These are phyloP conservation scores for Knoxdaviesia capensis DNA, from an alignment of 2,329 filamentous ascomycete species.

Conservation along the genomic window DNA sequence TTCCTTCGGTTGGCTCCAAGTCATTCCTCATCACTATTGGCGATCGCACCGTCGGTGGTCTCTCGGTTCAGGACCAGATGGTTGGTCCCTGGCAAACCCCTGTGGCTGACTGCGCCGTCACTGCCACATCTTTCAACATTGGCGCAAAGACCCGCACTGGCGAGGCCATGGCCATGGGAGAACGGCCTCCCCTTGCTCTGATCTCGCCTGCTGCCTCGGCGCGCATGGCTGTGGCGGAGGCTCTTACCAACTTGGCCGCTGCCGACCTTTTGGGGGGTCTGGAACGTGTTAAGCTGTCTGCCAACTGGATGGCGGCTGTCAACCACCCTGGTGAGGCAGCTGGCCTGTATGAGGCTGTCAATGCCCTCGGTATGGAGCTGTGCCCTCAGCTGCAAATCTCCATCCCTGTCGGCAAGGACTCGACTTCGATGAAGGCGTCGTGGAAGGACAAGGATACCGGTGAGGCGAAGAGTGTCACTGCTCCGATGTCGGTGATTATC, in stretches of 20 bases:
- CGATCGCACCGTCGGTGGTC: slow-evolving; percentile 75
- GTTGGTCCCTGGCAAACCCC: slow-evolving; percentile 93
- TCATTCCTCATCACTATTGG: slow-evolving; percentile 94
- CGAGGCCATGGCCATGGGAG: slow-evolving; percentile 96
- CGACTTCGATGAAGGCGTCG: slow-evolving; percentile 96
- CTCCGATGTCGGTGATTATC: slow-evolving; percentile 78
- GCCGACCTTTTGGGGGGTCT: slow-evolving; percentile 51
- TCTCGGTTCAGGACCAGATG: slow-evolving; percentile 83
- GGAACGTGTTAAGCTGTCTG: slow-evolving; percentile 66
- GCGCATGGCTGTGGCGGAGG: slow-evolving; percentile 90
- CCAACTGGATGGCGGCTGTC: slow-evolving; percentile 98
- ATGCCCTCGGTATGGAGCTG: slow-evolving; percentile 80
- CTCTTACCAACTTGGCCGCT: slow-evolving; percentile 80
- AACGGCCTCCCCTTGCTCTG: slow-evolving; percentile 72
- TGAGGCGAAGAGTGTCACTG: slow-evolving; percentile 66
- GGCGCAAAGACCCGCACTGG: slow-evolving; percentile 52
- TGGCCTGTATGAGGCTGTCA: slow-evolving; percentile 78
- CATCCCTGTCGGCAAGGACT: slow-evolving; percentile 95
- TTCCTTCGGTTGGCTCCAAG: slow-evolving; percentile 90
- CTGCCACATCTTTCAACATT: slow-evolving; percentile 55
- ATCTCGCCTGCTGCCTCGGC: slow-evolving; percentile 82
- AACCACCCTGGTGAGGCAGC: slow-evolving; percentile 84
- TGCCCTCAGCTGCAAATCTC: slow-evolving; percentile 80
- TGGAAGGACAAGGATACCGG: slow-evolving; percentile 57
- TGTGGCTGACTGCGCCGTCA: slow-evolving; percentile 85